Conservation (phyloP, 192 early-diverging fungal species). For the Coemansia sp. region DNA sequence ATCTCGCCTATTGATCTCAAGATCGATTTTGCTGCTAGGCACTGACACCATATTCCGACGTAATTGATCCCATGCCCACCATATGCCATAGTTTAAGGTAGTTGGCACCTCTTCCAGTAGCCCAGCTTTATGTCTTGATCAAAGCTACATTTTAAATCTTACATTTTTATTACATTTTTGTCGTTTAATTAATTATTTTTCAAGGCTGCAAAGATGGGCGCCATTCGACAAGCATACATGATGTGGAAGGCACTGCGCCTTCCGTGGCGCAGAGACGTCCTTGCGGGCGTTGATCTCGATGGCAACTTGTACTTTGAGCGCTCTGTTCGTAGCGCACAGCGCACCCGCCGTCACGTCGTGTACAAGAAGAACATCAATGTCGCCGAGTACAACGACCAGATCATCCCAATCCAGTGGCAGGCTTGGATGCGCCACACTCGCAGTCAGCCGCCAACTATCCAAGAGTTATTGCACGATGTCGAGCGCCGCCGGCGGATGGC, state of each 20-base stretch:
- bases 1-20: slow-evolving; percentile 48
- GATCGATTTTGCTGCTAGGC: slow-evolving; percentile 29
- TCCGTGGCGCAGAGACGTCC: slow-evolving; percentile 46
- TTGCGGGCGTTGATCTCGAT: slow-evolving; percentile 43
- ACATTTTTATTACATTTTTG: too few relatives aligned
- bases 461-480: slow-evolving; percentile 36
- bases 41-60: background rate
- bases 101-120: background rate
- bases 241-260: slow-evolving; percentile 49
- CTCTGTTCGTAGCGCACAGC: slow-evolving; percentile 12
- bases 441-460: slow-evolving; percentile 25
- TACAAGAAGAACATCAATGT: slow-evolving; percentile 31
- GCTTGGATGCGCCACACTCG: slow-evolving; percentile 58
- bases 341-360: slow-evolving; percentile 38
- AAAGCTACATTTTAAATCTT: background rate
- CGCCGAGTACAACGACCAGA: slow-evolving; percentile 42
- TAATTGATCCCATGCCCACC: background rate
- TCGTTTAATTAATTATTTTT: background rate
- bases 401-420: slow-evolving; percentile 56
- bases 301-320: slow-evolving; percentile 57
- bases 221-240: slow-evolving; percentile 28
- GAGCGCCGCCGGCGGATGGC: slow-evolving; percentile 38
- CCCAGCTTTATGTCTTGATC: background rate
- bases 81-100: background rate
- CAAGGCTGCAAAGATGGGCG: slow-evolving; percentile 12